Evolutionary conservation across 768 basidiomycete genomes (phyloP).

Genomic region (Mycena floridula): DNA sequence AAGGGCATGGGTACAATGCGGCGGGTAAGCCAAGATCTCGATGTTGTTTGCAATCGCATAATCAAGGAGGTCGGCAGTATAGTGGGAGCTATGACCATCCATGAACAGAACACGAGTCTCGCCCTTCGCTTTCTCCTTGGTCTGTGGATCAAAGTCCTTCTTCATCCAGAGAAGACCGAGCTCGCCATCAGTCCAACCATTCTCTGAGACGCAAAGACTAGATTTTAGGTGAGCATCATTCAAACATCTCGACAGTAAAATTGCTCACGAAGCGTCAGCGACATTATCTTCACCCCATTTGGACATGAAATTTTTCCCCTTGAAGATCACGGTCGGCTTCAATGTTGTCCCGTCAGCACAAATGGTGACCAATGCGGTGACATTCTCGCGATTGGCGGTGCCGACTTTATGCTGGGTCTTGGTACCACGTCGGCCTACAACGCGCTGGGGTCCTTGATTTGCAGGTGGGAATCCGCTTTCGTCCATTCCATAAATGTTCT

Average conservation of each 20-base stretch:
- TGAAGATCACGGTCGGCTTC: constrained; percentile 10
- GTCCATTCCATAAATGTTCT: constrained; percentile 27
- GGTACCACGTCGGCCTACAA: constrained; percentile 17
- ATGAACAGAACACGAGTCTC: constrained; percentile 11
- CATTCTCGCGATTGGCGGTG: constrained; percentile 19
- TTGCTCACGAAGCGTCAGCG: constrained; percentile 8
- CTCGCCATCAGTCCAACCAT: constrained; percentile 17
- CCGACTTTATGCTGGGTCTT: constrained; percentile 25
- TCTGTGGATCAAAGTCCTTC: constrained; percentile 13
- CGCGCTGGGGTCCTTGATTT: constrained; percentile 17
- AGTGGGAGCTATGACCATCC: constrained; percentile 19
- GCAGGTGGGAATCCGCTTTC: constrained; percentile 23
- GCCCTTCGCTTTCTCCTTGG: constrained; percentile 2
- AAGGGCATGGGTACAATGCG: constrained; percentile 12
- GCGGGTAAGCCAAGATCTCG: constrained; percentile 3
- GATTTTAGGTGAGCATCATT: background rate
- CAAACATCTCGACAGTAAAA: background rate
- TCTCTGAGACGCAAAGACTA: constrained; percentile 14
- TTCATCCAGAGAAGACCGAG: constrained; percentile 13
- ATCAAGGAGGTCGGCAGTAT: background rate
- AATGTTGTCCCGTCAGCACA: constrained; percentile 10
- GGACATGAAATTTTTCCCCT: constrained; percentile 8
- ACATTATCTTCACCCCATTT: constrained; percentile 11
- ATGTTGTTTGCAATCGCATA: constrained; percentile 4
- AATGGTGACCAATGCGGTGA: constrained; percentile 15